A percentile compares a stretch with the other conserved stretches of the same genome.
Conservation (phyloP, 306 rosid genomes). For the Quercus mongolica region DNA sequence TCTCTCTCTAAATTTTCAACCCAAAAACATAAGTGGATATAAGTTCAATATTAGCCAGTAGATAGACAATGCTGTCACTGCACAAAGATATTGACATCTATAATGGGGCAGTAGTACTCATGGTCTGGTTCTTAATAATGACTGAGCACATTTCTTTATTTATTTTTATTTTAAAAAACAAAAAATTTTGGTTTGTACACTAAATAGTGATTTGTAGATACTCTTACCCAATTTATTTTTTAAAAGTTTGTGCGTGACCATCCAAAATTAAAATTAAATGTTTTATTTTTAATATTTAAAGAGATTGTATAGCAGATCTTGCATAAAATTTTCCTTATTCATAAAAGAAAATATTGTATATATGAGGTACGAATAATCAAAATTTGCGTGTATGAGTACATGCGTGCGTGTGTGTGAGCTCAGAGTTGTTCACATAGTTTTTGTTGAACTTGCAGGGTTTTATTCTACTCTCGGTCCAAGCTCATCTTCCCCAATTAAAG, state of each 20-base stretch:
- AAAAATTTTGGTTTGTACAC: background rate
- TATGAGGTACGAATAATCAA: no score
- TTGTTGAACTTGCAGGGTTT: constrained; percentile 52
- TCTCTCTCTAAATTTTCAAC: background rate
- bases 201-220: background rate
- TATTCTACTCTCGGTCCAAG: constrained; percentile 86
- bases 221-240: no score
- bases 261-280: no score
- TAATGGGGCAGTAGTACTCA: background rate
- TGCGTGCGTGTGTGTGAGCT: no score
- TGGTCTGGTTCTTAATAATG: background rate
- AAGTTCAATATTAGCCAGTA: background rate
- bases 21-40: background rate
- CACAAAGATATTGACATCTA: background rate
- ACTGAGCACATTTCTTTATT: background rate
- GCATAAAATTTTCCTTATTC: no score
- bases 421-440: background rate
- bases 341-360: no score
- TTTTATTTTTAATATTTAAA: no score
- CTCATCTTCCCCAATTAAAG: constrained; percentile 82
- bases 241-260: no score
- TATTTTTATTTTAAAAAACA: no score
- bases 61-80: background rate
- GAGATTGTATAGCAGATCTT: no score
- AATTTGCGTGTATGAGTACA: no score